phyloP scores from a whole-genome alignment of 2,329 filamentous ascomycete genomes.

The Ophiosphaerella herpotricha region DNA sequence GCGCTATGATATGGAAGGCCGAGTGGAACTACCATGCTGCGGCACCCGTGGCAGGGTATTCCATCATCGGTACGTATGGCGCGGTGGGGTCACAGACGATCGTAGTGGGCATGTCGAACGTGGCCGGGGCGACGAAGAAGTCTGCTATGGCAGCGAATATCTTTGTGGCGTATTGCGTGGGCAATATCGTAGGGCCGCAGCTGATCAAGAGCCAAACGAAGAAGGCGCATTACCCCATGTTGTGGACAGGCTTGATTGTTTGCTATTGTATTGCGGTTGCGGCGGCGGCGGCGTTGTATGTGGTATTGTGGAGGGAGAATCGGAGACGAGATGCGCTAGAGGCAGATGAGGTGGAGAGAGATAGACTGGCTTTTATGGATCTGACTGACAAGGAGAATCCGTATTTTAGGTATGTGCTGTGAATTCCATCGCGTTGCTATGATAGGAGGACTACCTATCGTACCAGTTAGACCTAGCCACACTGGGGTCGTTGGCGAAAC shows the following conservation, averaged over 20 bases:
- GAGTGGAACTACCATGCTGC: slow-evolving; percentile 66
- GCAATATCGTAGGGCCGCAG: slow-evolving; percentile 77
- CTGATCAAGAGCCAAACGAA: slow-evolving; percentile 71
- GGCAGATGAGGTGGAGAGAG: slow-evolving; percentile 63
- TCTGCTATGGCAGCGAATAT: slow-evolving; percentile 74
- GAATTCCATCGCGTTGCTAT: neutral
- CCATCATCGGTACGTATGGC: slow-evolving; percentile 74
- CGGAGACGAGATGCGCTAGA: slow-evolving; percentile 56
- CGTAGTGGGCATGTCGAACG: slow-evolving; percentile 66
- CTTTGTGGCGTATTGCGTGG: slow-evolving; percentile 76
- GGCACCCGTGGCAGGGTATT: slow-evolving; percentile 71
- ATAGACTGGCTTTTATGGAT: slow-evolving; percentile 52
- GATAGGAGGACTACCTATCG: neutral
- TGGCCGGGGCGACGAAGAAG: slow-evolving; percentile 78
- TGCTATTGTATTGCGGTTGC: slow-evolving; percentile 71
- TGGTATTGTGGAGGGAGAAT: slow-evolving; percentile 57
- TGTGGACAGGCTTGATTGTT: slow-evolving; percentile 72
- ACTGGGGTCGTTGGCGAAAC: too few species aligned
- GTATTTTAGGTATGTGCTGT: slow-evolving; percentile 60
- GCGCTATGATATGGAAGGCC: slow-evolving; percentile 74
- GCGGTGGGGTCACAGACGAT: slow-evolving; percentile 69
- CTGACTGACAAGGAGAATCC: slow-evolving; percentile 64
- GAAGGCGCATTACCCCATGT: slow-evolving; percentile 67
- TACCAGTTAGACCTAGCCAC: neutral
- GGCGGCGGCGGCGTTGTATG: slow-evolving; percentile 60